These are phyloP conservation scores for Termitomyces sp. DNA, from an alignment of 768 basidiomycete genomes.

Conservation along the genomic window DNA sequence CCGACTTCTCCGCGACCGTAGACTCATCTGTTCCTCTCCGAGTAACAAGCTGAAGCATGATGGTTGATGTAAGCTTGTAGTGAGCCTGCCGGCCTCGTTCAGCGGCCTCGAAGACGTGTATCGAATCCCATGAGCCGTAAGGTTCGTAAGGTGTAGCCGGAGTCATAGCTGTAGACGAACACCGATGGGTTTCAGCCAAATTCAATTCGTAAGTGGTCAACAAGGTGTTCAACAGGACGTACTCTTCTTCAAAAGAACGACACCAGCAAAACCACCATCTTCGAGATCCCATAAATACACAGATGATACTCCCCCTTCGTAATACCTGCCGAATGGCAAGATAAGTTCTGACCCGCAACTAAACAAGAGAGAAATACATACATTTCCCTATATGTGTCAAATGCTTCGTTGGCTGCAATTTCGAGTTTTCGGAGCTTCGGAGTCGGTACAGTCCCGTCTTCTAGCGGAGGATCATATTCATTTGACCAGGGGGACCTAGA, in stretches of 20 bases:
- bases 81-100: constrained; percentile 91
- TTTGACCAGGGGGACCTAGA: constrained; percentile 97
- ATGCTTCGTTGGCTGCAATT: constrained; percentile 91
- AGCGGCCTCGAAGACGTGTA: constrained; percentile 95
- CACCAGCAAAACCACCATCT: constrained; percentile 95
- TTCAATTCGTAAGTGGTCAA: constrained; percentile 4
- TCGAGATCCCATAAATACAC: constrained; percentile 99
- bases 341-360: not conserved
- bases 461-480: constrained; percentile 86
- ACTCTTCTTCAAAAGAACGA: constrained; percentile 96
- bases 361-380: constrained; percentile 31
- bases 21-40: constrained; percentile 38
- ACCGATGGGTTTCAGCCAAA: not conserved
- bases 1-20: constrained; percentile 19
- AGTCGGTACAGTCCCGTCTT: constrained; percentile 86
- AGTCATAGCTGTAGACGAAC: constrained; percentile 50
- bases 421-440: constrained; percentile 87
- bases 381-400: constrained; percentile 97
- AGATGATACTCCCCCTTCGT: constrained; percentile 95
- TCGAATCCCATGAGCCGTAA: constrained; percentile 94
- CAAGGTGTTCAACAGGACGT: constrained; percentile 18
- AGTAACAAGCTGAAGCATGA: constrained; percentile 90
- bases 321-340: constrained; percentile 60
- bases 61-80: constrained; percentile 95
- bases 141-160: constrained; percentile 57